Conservation (phyloP, 495 filamentous ascomycete species). For the Penicillium maclennaniae region DNA sequence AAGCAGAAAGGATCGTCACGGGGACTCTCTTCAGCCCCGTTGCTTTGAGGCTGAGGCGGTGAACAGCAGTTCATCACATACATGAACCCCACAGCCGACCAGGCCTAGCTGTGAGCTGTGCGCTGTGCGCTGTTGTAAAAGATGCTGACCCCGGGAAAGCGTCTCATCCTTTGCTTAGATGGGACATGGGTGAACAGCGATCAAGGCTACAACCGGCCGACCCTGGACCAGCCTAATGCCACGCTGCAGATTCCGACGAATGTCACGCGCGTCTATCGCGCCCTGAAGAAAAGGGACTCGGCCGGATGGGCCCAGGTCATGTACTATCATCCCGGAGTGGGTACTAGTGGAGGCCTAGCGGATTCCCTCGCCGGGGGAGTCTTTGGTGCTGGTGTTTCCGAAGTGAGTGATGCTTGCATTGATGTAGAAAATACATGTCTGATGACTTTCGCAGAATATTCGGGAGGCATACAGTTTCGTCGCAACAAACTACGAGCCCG, state of each 20-base stretch:
- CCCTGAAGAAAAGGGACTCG: conserved; percentile 27
- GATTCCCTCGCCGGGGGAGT: conserved; percentile 48
- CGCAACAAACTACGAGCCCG: conserved; percentile 60
- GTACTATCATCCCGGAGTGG: conserved; percentile 54
- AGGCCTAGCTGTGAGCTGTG: background rate
- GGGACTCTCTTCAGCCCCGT: background rate
- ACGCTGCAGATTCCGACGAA: conserved; percentile 38
- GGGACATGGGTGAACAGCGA: conserved; percentile 43
- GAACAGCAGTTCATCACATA: background rate
- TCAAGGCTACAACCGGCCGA: conserved; percentile 17
- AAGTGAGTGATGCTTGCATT: conserved; percentile 24
- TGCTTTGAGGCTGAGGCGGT: background rate
- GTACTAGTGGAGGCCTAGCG: conserved; percentile 37
- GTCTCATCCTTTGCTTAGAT: conserved; percentile 40
- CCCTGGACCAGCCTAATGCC: conserved; percentile 16
- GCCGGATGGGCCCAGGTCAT: conserved; percentile 41
- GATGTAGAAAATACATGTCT: conserved; percentile 3
- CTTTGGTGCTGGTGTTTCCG: conserved; percentile 45
- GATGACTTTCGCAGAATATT: conserved; percentile 46
- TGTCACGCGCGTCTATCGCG: conserved; percentile 40
- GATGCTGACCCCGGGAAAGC: conserved; percentile 21
- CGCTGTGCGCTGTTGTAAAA: background rate
- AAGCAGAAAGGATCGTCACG: background rate
- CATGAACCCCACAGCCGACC: background rate
- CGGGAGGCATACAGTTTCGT: conserved; percentile 65